phyloP scores from a whole-genome alignment of 2,329 filamentous ascomycete genomes.

The Aspergillus sp. region DNA sequence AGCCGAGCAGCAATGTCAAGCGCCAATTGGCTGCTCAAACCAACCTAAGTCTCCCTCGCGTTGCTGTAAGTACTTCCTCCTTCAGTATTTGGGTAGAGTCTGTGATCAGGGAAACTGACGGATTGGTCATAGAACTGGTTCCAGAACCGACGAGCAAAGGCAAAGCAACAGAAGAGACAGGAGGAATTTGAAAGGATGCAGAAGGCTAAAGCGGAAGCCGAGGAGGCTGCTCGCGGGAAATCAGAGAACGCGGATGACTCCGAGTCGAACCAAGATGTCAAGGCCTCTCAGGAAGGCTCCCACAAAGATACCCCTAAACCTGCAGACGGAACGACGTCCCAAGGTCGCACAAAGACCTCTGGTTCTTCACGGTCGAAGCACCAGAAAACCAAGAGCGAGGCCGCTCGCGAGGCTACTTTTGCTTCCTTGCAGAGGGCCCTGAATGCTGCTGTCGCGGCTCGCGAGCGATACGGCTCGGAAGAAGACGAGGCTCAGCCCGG shows the following conservation, averaged over 20 bases:
- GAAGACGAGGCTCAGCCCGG: conserved; percentile 19
- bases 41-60: conserved; percentile 49
- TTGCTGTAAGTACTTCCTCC: conserved; percentile 43
- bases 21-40: conserved; percentile 50
- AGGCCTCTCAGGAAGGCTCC: conserved; percentile 21
- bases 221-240: conserved; percentile 35
- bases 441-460: conserved; percentile 42
- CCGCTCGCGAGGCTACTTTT: conserved; percentile 42
- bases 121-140: conserved; percentile 48
- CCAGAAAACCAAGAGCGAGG: conserved; percentile 39
- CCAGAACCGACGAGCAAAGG: conserved; percentile 53
- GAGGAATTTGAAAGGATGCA: conserved; percentile 50
- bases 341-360: conserved; percentile 21
- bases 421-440: conserved; percentile 47
- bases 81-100: background rate
- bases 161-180: conserved; percentile 52
- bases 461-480: conserved; percentile 29
- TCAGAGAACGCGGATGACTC: conserved; percentile 26
- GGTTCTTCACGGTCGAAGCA: conserved; percentile 28
- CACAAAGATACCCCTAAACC: conserved; percentile 29
- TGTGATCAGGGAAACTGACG: conserved; percentile 10
- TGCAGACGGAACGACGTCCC: conserved; percentile 22
- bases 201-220: conserved; percentile 36
- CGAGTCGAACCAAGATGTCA: conserved; percentile 22
- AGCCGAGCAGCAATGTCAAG: conserved; percentile 52